Evolutionary conservation across 805 yeast species (phyloP).

Genomic region (Pichia scutulata): DNA sequence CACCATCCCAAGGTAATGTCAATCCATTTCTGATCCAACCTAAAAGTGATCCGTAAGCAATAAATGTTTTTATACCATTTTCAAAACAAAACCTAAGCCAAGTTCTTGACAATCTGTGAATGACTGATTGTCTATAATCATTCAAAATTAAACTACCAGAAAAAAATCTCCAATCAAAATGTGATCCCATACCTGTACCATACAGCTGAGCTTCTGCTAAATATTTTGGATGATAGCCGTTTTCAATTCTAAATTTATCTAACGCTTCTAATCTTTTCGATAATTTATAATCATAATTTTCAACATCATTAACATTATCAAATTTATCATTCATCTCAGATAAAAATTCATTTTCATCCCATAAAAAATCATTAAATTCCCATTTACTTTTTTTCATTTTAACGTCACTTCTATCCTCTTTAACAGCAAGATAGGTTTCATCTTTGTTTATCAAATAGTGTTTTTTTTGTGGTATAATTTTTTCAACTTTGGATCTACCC

Average conservation of each 20-base stretch:
- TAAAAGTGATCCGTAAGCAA: constrained; percentile 55
- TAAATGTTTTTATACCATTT: constrained; percentile 45
- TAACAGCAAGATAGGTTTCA: constrained; percentile 2
- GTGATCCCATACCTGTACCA: constrained; percentile 29
- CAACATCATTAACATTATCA: not conserved
- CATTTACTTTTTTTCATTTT: constrained; percentile 7
- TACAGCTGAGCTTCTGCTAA: constrained; percentile 36
- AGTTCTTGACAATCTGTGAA: constrained; percentile 44
- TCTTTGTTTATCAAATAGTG: not conserved
- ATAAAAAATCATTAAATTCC: constrained; percentile 8
- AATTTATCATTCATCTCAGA: not conserved
- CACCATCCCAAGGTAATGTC: constrained; percentile 54
- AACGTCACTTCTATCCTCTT: not conserved
- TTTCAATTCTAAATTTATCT: constrained; percentile 10
- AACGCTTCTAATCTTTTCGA: constrained; percentile 4
- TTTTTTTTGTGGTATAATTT: constrained; percentile 4
- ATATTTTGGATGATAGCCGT: constrained; percentile 26
- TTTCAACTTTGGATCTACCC: constrained; percentile 4
- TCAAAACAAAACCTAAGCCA: constrained; percentile 46
- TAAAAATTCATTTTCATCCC: constrained; percentile 12
- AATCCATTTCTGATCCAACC: constrained; percentile 59
- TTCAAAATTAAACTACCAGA: constrained; percentile 17
- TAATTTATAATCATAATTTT: constrained; percentile 9
- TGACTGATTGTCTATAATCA: constrained; percentile 19
- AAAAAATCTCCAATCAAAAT: constrained; percentile 43